Percentiles rank a stretch among this genome's conserved stretches.
These are phyloP conservation scores for Eleusine coracana DNA, from an alignment of 176 grass and related monocot species.

Conservation along the genomic window DNA sequence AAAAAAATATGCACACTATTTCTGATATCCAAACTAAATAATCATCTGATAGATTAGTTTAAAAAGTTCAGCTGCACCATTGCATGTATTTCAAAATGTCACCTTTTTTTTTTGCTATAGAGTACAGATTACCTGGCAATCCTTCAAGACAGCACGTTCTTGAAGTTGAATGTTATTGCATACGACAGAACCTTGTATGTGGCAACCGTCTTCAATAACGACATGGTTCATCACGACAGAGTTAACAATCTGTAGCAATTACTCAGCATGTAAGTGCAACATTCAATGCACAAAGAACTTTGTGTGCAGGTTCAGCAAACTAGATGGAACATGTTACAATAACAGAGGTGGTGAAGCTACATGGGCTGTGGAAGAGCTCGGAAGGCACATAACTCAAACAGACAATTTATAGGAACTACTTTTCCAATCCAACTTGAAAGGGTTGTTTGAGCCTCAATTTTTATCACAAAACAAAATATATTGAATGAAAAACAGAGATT, in stretches of 20 bases:
- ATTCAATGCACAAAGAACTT: conserved; percentile 18
- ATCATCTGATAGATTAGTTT: neutral
- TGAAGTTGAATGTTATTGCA: conserved; percentile 96
- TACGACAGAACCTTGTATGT: conserved; percentile 92
- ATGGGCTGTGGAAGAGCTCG: neutral
- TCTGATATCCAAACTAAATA: neutral
- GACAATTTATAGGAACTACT: neutral
- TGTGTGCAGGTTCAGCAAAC: neutral
- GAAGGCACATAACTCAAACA: neutral
- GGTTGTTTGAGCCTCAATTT: neutral
- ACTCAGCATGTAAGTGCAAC: neutral
- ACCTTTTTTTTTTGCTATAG: neutral
- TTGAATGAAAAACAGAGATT: neutral
- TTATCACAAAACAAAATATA: neutral
- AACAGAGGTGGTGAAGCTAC: neutral
- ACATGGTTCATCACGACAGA: conserved; percentile 96
- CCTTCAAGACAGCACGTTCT: conserved; percentile 89
- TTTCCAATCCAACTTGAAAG: neutral
- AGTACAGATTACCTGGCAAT: conserved; percentile 77
- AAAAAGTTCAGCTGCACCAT: neutral
- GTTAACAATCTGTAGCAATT: conserved; percentile 78
- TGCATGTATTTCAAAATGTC: conserved; percentile 1
- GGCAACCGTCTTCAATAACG: conserved; percentile 93
- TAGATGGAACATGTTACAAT: neutral
- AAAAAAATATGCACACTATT: neutral